Base-by-base conservation (phyloP, 345 rosid genomes). In the Eucalyptus polyanthemos region DNA sequence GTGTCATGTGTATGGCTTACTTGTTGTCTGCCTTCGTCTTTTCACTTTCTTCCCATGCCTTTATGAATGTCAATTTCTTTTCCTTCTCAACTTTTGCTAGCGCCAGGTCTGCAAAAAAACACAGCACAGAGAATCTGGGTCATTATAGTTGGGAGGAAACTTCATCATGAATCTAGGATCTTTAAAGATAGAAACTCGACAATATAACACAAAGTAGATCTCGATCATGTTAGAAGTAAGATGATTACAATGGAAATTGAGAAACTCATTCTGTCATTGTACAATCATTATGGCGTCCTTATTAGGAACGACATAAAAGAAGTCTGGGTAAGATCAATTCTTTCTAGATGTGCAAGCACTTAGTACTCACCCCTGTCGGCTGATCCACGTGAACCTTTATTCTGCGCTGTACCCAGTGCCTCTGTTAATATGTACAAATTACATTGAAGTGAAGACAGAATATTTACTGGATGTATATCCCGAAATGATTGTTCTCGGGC, bases 1-100 rank as follows among this genome's bases (percentile, higher is more conserved):
- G 67, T 21, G 69, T 87, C 47, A 12, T 87, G 49, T 87, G n/a
- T 13, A 72, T 62, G 50, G 50, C 93, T 92, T 90, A 98, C 99
- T 97, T 97, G 93, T 98, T 95, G 89, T 95, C 97, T 49, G 96
- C 99, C 93, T 97, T 96, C 65, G 94, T 34, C 90, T 96, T 97
- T 92, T 98, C 98, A 29, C 93, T 95, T 3, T 97, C 99, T 93
- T 97, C 99, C 99, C 99, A 98, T 87, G 99, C 99, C 93, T 88
- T 96, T 88, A 97, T 83, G 81, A 96, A 96, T 62, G 99, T 93
- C 67, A 89, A 47, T 86, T 86, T 92, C 93, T 96, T 97, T 88
- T 93, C 99, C 69, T 94, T 96, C 31, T 97, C 97, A 87, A 97
- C 87, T 80, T 94, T 96, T 16, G 99, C 99, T 80, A 96, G 95